Percentiles rank a stretch among this genome's conserved stretches.
Evolutionary conservation across 305 asterid genomes (phyloP).

Genomic region (Solanum aculeatissimum): DNA sequence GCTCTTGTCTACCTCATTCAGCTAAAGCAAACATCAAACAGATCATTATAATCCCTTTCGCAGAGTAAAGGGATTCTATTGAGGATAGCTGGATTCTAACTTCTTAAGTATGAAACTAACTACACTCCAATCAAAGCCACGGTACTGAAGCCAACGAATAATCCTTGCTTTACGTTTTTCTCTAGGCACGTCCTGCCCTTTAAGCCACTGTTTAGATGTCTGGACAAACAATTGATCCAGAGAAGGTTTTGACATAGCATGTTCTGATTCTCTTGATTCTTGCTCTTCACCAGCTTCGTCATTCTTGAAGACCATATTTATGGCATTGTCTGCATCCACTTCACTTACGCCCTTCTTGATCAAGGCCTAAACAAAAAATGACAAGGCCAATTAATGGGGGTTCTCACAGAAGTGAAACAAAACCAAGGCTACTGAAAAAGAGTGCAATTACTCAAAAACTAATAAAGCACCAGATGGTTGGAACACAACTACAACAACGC

Average conservation of each 20-base stretch:
- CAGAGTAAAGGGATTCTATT: constrained; percentile 13
- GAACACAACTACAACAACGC: too few relatives aligned
- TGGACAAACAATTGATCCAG: constrained; percentile 51
- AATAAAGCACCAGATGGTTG: too few relatives aligned
- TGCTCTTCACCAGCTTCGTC: constrained; percentile 4
- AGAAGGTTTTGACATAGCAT: constrained; percentile 55
- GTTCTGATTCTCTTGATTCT: constrained; percentile 33
- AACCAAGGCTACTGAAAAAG: neutral
- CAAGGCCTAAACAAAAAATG: constrained; percentile 30
- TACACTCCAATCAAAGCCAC: constrained; percentile 69
- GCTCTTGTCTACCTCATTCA: neutral
- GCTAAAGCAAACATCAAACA: neutral
- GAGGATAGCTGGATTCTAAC: constrained; percentile 37
- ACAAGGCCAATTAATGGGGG: neutral
- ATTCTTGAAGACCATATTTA: constrained; percentile 44
- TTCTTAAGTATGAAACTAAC: constrained; percentile 38
- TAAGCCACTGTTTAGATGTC: constrained; percentile 81
- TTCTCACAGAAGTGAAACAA: neutral
- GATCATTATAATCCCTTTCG: neutral
- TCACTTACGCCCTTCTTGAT: constrained; percentile 54
- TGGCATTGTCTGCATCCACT: constrained; percentile 53
- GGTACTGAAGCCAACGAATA: constrained; percentile 85
- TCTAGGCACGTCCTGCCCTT: constrained; percentile 32
- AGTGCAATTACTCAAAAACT: too few relatives aligned
- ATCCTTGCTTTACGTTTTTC: constrained; percentile 73